These are phyloP conservation scores for Penicillium sp. DNA, from an alignment of 2,329 filamentous ascomycete genomes.

Conservation along the genomic window DNA sequence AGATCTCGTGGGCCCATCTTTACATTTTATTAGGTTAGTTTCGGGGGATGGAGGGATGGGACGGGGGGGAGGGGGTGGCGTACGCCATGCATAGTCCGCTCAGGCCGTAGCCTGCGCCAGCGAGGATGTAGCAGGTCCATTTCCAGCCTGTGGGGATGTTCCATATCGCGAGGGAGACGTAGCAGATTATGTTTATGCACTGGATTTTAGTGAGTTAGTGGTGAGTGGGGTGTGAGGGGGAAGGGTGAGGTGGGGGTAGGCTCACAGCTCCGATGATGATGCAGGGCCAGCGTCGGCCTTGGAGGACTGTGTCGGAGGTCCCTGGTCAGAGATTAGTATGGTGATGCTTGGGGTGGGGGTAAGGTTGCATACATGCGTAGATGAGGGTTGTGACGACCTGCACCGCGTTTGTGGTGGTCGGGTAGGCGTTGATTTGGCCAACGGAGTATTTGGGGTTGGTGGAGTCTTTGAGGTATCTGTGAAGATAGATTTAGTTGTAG, in stretches of 20 bases:
- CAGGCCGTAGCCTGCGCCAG: conserved; percentile 41
- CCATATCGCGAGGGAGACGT: conserved; percentile 42
- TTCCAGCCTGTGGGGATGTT: conserved; percentile 49
- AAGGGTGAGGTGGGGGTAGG: no score
- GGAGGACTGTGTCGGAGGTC: conserved; percentile 54
- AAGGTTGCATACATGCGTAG: no score
- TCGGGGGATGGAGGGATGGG: no score
- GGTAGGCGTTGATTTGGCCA: conserved; percentile 45
- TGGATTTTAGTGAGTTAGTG: no score
- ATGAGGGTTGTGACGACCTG: conserved; percentile 52
- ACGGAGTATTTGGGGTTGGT: conserved; percentile 40
- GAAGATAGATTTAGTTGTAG: neutral
- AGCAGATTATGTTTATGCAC: conserved; percentile 38
- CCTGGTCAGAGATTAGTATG: no score
- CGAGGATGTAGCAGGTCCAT: conserved; percentile 55
- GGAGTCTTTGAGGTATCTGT: conserved; percentile 26
- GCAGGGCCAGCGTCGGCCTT: conserved; percentile 54
- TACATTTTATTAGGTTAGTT: no score
- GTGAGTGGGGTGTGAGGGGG: conserved; percentile 31
- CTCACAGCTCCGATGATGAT: conserved; percentile 49
- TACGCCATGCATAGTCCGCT: conserved; percentile 46
- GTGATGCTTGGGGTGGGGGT: no score
- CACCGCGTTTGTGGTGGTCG: conserved; percentile 51
- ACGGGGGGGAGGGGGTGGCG: no score
- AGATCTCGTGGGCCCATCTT: no score